Percentiles rank a stretch among this genome's conserved stretches.
These are phyloP conservation scores for Phaseolus lunatus DNA, from an alignment of 306 rosid species.

Conservation along the genomic window DNA sequence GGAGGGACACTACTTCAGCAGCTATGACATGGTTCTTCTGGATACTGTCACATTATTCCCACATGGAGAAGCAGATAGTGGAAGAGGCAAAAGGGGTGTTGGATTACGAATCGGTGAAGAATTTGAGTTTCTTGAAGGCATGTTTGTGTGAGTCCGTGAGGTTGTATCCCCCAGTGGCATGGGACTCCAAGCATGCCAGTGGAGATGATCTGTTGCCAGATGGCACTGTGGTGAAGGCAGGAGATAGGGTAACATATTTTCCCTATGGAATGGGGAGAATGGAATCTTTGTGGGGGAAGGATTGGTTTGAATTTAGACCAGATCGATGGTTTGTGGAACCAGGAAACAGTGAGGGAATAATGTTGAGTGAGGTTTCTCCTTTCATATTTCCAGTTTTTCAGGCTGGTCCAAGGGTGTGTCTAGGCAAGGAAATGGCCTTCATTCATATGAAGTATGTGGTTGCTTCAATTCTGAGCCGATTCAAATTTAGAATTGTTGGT, in stretches of 20 bases:
- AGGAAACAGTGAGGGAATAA: slow-evolving; percentile 38
- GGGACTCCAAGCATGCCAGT: slow-evolving; percentile 93
- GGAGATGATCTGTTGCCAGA: slow-evolving; percentile 72
- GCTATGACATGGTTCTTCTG: slow-evolving; percentile 96
- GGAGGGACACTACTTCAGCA: slow-evolving; percentile 90
- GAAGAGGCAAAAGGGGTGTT: slow-evolving; percentile 52
- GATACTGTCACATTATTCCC: slow-evolving; percentile 61
- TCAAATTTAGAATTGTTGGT: slow-evolving; percentile 55
- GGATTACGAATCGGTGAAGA: slow-evolving; percentile 57
- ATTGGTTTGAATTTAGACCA: slow-evolving; percentile 76
- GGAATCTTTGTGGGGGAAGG: slow-evolving; percentile 85
- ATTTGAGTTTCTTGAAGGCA: slow-evolving; percentile 66
- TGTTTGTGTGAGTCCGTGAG: slow-evolving; percentile 88
- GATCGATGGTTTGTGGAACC: slow-evolving; percentile 73
- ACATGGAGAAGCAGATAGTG: slow-evolving; percentile 50
- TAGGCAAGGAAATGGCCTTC: slow-evolving; percentile 92
- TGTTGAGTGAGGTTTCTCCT: slow-evolving; percentile 59
- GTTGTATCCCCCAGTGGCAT: slow-evolving; percentile 84
- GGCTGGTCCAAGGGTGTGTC: slow-evolving; percentile 93
- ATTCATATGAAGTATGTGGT: slow-evolving; percentile 79
- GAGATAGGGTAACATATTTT: slow-evolving; percentile 87
- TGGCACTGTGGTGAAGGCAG: slow-evolving; percentile 63
- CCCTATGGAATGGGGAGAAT: slow-evolving; percentile 96
- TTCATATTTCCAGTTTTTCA: slow-evolving; percentile 80
- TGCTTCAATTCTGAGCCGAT: slow-evolving; percentile 65